Conservation (phyloP, 75 land plant genomes). For the Larix kaempferi region DNA sequence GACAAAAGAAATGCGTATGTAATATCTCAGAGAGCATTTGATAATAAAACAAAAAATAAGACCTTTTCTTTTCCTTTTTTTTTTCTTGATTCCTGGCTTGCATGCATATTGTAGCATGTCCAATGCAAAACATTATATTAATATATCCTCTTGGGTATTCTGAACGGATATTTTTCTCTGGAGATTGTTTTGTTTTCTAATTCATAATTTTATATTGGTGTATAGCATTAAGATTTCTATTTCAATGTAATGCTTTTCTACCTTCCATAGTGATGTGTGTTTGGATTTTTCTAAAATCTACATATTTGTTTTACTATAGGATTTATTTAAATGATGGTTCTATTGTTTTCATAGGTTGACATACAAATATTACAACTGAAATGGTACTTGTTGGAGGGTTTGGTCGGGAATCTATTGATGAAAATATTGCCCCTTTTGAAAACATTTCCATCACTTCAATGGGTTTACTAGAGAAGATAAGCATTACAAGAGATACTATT, state of each 20-base stretch:
- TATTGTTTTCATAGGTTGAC: constrained; percentile 29
- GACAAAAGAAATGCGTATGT: background rate
- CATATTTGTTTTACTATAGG: too few species aligned
- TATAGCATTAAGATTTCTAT: background rate
- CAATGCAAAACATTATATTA: background rate
- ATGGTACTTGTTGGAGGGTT: constrained; percentile 42
- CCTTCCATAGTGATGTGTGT: background rate
- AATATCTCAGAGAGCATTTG: background rate
- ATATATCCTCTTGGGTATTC: background rate
- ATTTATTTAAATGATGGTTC: background rate
- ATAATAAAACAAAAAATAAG: background rate
- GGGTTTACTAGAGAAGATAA: background rate
- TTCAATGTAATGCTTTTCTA: background rate
- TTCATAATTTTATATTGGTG: background rate
- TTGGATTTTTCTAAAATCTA: too few species aligned
- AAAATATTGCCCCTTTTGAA: constrained; percentile 39
- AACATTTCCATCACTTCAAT: constrained; percentile 12
- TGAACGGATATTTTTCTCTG: background rate
- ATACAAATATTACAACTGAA: constrained; percentile 50
- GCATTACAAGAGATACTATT: too few species aligned
- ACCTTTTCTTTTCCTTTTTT: background rate
- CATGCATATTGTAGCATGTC: background rate
- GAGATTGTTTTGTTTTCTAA: background rate
- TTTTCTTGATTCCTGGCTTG: background rate
- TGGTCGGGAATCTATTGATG: constrained; percentile 59